Evolutionary conservation across 306 rosid genomes (phyloP), one percentile per base, ranked within the genome.

Genomic region (Gillenia trifoliata): DNA sequence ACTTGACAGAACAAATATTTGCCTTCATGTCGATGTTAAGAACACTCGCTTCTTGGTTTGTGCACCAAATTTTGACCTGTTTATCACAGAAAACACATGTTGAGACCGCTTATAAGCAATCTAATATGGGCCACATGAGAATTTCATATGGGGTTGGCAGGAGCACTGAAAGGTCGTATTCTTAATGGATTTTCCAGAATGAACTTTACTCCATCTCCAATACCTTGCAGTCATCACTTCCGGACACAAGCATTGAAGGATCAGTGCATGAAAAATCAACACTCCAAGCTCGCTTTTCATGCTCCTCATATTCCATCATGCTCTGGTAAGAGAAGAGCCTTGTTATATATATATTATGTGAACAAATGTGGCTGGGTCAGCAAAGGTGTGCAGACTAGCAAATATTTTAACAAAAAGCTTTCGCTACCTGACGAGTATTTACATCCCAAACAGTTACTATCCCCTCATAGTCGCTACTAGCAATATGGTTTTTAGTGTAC

Each of bases 191-290:
- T 11, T 30, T 72, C 76, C 67, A 57, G 26, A 57, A 69, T 34
- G 38, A 64, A 29, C 11, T 34, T 59, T 13, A 10, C 12, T 59
- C 55, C 47, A 71, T 75, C 66, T 80, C 47, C 31, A 68, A 34
- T 87, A 91, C 98, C 98, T 91, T 93, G 81, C 96, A 91, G 77
- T 94, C 98, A 85, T 91, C 97, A 54, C 98, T 90, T 40, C 98
- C 98, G 20, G 97, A 91, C 47, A 91, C 95, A 74, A 94, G 97
- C 97, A 89, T 94, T 40, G 93, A 84, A 36, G 98, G 98, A 63
- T 91, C 97, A 4, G 94, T 87, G 73, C 86, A 82, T 36, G 98
- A 90, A 79, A 94, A 94, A 84, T 94, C 98, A 76, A 94, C 97
- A 72, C 97, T 89, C 98, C 98, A 94, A 11, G 92, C 94, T 66